A percentile compares a stretch with the other conserved stretches of the same genome.
phyloP scores from a whole-genome alignment of 2,329 filamentous ascomycete species.

The Colletotrichum orchidophilum region DNA sequence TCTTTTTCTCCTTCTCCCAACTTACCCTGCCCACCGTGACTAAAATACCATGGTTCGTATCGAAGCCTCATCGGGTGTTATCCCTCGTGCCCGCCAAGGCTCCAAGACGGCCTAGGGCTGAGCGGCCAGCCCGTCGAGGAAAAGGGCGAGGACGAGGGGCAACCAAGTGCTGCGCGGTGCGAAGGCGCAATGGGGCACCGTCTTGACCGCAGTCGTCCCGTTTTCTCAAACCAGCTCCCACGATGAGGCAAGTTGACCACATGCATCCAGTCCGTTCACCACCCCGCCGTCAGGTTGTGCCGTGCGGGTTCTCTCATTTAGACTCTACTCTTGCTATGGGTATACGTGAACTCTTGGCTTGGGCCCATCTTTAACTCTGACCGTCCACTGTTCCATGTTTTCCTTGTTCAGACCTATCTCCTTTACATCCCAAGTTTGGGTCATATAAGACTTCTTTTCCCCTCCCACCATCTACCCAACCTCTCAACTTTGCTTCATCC shows the following conservation, averaged over 20 bases:
- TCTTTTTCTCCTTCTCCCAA: neutral
- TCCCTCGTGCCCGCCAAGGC: conserved; percentile 21
- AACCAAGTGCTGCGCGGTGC: conserved; percentile 14
- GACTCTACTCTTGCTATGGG: conserved; percentile 20
- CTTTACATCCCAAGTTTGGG: conserved; percentile 14
- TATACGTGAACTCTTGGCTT: conserved; percentile 21
- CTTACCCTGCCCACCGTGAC: neutral
- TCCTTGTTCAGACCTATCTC: conserved; percentile 7
- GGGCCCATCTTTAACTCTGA: conserved; percentile 14
- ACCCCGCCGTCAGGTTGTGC: conserved; percentile 2
- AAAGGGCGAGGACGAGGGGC: neutral
- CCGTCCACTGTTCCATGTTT: neutral
- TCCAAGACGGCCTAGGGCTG: conserved; percentile 23
- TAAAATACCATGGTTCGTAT: conserved; percentile 2
- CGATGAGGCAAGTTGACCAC: conserved; percentile 11
- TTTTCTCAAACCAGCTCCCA: conserved; percentile 15
- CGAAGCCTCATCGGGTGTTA: conserved; percentile 23
- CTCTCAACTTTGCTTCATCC: conserved; percentile 1
- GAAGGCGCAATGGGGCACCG: neutral
- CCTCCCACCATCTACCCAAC: neutral
- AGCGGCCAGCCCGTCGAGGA: conserved; percentile 2
- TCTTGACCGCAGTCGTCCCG: conserved; percentile 18
- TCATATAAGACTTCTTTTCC: conserved; percentile 22
- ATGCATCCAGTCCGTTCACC: neutral
- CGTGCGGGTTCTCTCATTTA: neutral